Percentiles rank a stretch among this genome's conserved stretches.
Conservation (phyloP, 2,329 filamentous ascomycete genomes). For the Fusarium zealandicum region DNA sequence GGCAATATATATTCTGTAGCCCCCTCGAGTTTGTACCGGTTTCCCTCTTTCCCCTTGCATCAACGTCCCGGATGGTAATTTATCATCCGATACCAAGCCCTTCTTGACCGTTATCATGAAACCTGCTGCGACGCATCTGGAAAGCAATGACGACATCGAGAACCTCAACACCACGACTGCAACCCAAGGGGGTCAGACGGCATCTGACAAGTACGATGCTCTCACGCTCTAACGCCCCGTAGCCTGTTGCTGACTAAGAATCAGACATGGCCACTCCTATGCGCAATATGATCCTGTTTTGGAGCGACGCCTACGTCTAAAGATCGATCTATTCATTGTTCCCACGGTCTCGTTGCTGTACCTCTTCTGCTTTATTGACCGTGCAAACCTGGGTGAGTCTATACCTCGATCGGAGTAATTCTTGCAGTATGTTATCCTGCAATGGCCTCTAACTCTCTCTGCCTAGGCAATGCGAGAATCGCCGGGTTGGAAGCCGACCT, state of each 20-base stretch:
- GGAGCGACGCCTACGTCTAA: conserved; percentile 52
- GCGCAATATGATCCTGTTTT: conserved; percentile 24
- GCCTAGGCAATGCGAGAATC: conserved; percentile 27
- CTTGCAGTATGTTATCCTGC: neutral
- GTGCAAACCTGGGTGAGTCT: conserved; percentile 44
- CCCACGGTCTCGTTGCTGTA: conserved; percentile 67
- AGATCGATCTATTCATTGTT: conserved; percentile 66
- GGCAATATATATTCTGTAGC: too few relatives aligned
- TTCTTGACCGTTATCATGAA: neutral
- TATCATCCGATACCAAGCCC: too few relatives aligned
- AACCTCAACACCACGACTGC: neutral
- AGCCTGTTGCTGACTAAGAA: neutral
- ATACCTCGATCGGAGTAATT: neutral
- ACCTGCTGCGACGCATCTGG: neutral
- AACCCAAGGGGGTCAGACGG: conserved; percentile 1
- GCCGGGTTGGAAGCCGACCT: conserved; percentile 29
- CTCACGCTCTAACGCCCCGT: too few relatives aligned
- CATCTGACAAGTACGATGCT: conserved; percentile 2
- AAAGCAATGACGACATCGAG: neutral
- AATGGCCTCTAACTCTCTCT: neutral
- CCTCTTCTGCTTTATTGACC: conserved; percentile 71
- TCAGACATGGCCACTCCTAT: conserved; percentile 8
- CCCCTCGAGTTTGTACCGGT: too few relatives aligned
- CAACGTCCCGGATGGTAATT: too few relatives aligned
- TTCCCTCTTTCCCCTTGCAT: too few relatives aligned